A percentile compares a stretch with the other conserved stretches of the same genome.
phyloP scores from a whole-genome alignment of 495 filamentous ascomycete genomes.

The Emericellopsis terricola region DNA sequence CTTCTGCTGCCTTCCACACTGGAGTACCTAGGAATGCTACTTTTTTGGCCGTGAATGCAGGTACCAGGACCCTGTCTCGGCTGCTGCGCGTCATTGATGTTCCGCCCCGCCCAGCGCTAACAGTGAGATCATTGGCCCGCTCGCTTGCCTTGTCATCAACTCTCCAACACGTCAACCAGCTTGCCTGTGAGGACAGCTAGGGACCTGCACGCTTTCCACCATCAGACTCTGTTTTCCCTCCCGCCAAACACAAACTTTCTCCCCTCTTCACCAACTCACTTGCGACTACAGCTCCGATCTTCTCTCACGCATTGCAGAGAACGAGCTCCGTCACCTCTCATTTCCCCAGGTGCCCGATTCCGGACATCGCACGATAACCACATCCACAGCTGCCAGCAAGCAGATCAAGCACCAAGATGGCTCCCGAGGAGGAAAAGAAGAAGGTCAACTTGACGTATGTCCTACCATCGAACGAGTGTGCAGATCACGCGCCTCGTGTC shows the following conservation, averaged over 20 bases:
- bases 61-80: too few species aligned
- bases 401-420: slow-evolving; percentile 13
- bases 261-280: too few species aligned
- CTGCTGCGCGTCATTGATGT: slow-evolving; percentile 2
- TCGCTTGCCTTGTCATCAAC: slow-evolving; percentile 1
- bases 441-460: slow-evolving; percentile 84
- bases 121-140: slow-evolving; percentile 3
- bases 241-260: too few species aligned
- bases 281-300: too few species aligned
- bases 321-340: too few species aligned
- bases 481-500: too few species aligned
- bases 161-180: slow-evolving; percentile 1
- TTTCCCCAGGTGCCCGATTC: background rate
- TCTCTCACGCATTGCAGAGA: too few species aligned
- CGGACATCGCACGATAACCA: background rate
- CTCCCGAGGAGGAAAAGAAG: slow-evolving; percentile 63
- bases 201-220: too few species aligned
- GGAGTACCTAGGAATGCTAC: background rate
- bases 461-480: too few species aligned
- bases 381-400: background rate
- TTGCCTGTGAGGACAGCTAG: background rate
- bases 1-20: background rate
- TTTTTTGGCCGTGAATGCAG: too few species aligned
- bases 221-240: too few species aligned
- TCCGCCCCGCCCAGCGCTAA: slow-evolving; percentile 2